Evolutionary conservation across 208 protist species (phyloP), one percentile per base, ranked within the genome.

Genomic region (Porcisia deanei): DNA sequence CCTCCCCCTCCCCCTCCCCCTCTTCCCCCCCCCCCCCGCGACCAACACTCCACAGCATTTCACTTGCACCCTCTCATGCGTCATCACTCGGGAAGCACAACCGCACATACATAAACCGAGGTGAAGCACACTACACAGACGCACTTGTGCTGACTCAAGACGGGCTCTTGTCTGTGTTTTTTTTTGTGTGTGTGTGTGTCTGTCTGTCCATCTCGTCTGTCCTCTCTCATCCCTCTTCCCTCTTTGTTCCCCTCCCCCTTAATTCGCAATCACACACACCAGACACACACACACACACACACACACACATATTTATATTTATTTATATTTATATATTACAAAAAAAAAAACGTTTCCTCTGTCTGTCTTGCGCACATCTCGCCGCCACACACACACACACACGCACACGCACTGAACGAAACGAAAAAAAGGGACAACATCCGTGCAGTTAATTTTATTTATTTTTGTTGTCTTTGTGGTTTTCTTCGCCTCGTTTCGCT

Each of bases 401-500:
- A 30, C 30, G 30, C 30, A 30, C 30, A 30, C 30, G 30, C 30
- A 30, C 30, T 0, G 30, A 68, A 68, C 30, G 25, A 73, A 37
- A n/a, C 1, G 37, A 59, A 43, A 73, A 59, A 37, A 2, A 7
- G 58, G 25, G 37, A 34, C 14, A n/a, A 16, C 30, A 22, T 47
- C 60, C 7, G 7, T 68, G 34, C 10, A 10, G 53, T 60, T 41
- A 1, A 55, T n/a, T 53, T 18, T 68, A 30, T 68, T 20, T 64
- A 55, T 75, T 53, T 37, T 47, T 67, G 5, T 74, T 53, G 7
- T 65, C 39, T n/a, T 61, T 65, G 30, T 16, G 9, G 5, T 64
- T n/a, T 64, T n/a, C 34, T 74, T 52, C 63, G 9, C 9, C 70
- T 30, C 49, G 68, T 53, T 8, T 54, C 63, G 58, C 55, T 75